Base-by-base conservation (phyloP, 169 alveolate genomes). In the Plasmodium reichenowi region DNA sequence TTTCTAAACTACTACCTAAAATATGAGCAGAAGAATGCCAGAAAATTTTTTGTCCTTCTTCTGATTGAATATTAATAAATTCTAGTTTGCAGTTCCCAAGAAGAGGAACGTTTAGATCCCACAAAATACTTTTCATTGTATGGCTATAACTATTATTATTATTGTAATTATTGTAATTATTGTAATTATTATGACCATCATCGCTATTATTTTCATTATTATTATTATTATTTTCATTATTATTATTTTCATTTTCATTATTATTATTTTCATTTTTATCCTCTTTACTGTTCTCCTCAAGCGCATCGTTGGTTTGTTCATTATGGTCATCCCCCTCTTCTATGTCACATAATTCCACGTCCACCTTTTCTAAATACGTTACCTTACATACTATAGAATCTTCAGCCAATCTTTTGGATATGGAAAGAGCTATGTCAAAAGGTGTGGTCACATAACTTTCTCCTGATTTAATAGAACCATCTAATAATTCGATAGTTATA, bases 11-110 rank as follows among this genome's bases (percentile, higher is more conserved):
- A 47, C 97, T 94, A 29, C 99, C 97, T 89, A 75, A 22, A 3
- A 98, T 94, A 87, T 99, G 99, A 8, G 99, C 99, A 20, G 99
- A 96, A 7, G 99, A 98, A 92, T 99, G 99, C 99, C 99, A 98
- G 90, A 98, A 99, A 1, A 96, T 97, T 74, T 96, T 95, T 80
- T 97, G 95, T 32, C 99, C 99, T 78, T 98, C 98, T 58, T 90
- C 94, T 43, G 97, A 96, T 54, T 98, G 99, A 80, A 98, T 97
- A 72, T 92, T 97, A 24, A 97, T 94, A 24, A 97, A 92, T 88
- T 96, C 95, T 2, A 98, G 38, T 72, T 96, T 95, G 74, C 99
- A 98, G 89, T 96, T 98, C 20, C 99, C 99, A 88, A 98, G 98
- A 13, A 99, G 93, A 32, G 99, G 99, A 83, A 99, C 95, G 45